Conservation (phyloP, 2,329 filamentous ascomycete species). For the Penicillium sp. region DNA sequence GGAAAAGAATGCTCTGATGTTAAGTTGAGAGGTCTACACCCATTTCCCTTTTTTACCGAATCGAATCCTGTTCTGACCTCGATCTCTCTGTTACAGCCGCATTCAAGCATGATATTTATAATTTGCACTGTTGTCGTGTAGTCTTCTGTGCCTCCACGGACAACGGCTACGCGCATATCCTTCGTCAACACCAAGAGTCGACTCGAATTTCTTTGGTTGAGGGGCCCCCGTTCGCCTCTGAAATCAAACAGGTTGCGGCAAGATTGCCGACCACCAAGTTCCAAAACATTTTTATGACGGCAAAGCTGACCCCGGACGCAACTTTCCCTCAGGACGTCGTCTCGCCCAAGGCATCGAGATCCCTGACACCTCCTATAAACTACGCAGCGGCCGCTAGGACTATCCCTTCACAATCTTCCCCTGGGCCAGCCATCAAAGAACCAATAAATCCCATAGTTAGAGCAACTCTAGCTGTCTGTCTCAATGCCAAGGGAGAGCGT, state of each 20-base stretch:
- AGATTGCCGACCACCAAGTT: conserved; percentile 22
- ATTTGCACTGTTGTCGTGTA: conserved; percentile 48
- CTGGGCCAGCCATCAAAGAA: not conserved
- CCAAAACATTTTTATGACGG: conserved; percentile 19
- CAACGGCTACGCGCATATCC: conserved; percentile 49
- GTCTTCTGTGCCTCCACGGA: conserved; percentile 51
- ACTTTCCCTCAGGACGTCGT: too few species aligned
- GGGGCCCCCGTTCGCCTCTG: conserved; percentile 41
- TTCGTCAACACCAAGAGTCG: conserved; percentile 38
- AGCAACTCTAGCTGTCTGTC: not conserved
- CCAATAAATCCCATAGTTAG: not conserved
- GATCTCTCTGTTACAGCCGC: conserved; percentile 26
- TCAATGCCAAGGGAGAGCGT: conserved; percentile 18
- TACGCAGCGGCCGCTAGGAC: conserved; percentile 22
- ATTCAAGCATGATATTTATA: conserved; percentile 35
- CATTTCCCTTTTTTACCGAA: not conserved
- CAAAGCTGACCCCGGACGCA: conserved; percentile 7
- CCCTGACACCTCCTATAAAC: conserved; percentile 14
- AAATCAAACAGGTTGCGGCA: conserved; percentile 38
- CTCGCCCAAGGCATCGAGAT: not conserved
- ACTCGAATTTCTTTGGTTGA: conserved; percentile 45
- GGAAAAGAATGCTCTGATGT: conserved; percentile 51
- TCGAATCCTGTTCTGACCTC: not conserved
- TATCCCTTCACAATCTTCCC: not conserved
- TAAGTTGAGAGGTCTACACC: conserved; percentile 45